Percentiles rank a stretch among this genome's conserved stretches.
Evolutionary conservation across 78 protist species (phyloP).

Genomic region (Cavenderia fasciculata): DNA sequence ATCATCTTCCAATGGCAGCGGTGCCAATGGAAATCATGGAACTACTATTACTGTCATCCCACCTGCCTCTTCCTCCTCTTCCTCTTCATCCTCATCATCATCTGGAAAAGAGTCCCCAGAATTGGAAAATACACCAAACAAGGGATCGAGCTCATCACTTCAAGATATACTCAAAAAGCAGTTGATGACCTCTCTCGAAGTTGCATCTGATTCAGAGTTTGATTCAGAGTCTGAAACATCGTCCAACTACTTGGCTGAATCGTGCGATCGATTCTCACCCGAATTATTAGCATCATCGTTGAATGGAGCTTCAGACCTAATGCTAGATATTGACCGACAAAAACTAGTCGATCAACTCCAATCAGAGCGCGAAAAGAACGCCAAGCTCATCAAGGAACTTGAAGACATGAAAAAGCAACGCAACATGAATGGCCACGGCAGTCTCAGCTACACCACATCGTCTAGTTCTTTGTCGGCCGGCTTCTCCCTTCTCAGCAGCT

Average conservation of each 20-base stretch:
- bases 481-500: no score
- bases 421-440: neutral
- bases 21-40: neutral
- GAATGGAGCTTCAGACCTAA: no score
- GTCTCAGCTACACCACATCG: no score
- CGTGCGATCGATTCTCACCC: no score
- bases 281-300: no score
- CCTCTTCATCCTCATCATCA: neutral
- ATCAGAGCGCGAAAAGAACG: neutral
- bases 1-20: neutral
- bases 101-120: neutral
- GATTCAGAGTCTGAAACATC: conserved; percentile 45
- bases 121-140: neutral
- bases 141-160: no score
- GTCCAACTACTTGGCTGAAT: no score
- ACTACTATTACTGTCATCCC: no score
- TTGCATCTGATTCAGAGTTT: neutral
- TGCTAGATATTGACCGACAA: neutral
- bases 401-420: neutral
- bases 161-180: conserved; percentile 33
- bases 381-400: neutral
- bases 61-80: no score
- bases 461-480: no score
- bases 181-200: conserved; percentile 43
- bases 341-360: neutral